phyloP scores from a whole-genome alignment of 805 yeast genomes.

The Tetrapisispora taiwanensis region DNA sequence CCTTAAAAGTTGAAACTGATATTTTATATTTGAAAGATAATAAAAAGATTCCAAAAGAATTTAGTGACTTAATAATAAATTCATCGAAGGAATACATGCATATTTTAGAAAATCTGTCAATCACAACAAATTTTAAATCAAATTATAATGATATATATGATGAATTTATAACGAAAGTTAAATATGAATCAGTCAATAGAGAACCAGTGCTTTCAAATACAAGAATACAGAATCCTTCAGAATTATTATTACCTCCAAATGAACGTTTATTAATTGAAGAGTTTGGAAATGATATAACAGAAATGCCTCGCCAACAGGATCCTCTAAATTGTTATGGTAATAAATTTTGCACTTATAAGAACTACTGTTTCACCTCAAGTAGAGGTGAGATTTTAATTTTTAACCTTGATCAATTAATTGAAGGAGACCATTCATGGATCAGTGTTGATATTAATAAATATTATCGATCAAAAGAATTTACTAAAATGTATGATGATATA shows the following conservation, averaged over 20 bases:
- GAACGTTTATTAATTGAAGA: slow-evolving; percentile 13
- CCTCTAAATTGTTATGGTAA: neutral
- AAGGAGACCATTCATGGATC: neutral
- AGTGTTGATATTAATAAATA: neutral
- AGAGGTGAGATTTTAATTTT: neutral
- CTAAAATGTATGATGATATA: neutral
- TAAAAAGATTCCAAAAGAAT: neutral
- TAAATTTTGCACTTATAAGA: neutral
- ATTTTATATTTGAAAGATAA: neutral
- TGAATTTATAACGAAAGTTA: slow-evolving; percentile 1
- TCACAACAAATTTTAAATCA: neutral
- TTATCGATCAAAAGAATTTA: neutral
- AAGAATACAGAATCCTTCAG: slow-evolving; percentile 14
- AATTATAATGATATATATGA: neutral
- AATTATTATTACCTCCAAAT: slow-evolving; percentile 12
- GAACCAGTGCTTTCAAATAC: slow-evolving; percentile 20
- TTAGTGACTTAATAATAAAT: neutral
- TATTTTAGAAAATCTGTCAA: neutral
- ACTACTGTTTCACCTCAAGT: neutral
- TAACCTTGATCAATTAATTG: neutral
- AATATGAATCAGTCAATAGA: slow-evolving; percentile 5
- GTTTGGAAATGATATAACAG: neutral
- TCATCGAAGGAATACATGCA: neutral
- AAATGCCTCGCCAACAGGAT: neutral
- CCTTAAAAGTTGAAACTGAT: neutral